These are phyloP conservation scores for Cairneyella variabilis DNA, from an alignment of 495 filamentous ascomycete species.

Conservation along the genomic window DNA sequence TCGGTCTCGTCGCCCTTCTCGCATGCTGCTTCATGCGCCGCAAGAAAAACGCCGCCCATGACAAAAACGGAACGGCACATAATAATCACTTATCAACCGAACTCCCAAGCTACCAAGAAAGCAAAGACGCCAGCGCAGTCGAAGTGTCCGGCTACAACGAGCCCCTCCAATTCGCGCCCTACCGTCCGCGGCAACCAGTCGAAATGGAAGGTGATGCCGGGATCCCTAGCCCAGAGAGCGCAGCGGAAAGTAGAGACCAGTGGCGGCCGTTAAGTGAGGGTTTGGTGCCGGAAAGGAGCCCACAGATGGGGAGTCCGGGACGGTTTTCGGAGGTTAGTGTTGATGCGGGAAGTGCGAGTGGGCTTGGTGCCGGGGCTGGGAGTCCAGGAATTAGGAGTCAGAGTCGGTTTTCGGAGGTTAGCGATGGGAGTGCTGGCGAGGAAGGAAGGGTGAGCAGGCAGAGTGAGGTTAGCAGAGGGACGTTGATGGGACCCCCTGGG, in stretches of 20 bases:
- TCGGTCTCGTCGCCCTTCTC: neutral
- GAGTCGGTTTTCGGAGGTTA: neutral
- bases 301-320: neutral
- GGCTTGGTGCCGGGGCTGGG: too few species aligned
- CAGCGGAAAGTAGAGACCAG: neutral
- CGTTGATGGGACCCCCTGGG: too few species aligned
- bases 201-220: neutral
- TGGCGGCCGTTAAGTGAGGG: neutral
- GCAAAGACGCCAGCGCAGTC: neutral
- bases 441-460: neutral
- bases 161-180: conserved; percentile 3
- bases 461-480: neutral
- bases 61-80: neutral
- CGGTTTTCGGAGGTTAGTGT: neutral
- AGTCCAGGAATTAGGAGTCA: neutral
- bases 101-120: conserved; percentile 7
- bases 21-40: neutral
- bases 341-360: neutral
- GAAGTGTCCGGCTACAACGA: neutral
- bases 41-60: neutral
- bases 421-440: neutral
- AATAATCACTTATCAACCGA: too few species aligned
- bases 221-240: neutral
- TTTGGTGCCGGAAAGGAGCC: neutral
- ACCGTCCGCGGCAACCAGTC: neutral